Evolutionary conservation across 495 filamentous ascomycete species (phyloP).

Genomic region (Neurospora sp.): DNA sequence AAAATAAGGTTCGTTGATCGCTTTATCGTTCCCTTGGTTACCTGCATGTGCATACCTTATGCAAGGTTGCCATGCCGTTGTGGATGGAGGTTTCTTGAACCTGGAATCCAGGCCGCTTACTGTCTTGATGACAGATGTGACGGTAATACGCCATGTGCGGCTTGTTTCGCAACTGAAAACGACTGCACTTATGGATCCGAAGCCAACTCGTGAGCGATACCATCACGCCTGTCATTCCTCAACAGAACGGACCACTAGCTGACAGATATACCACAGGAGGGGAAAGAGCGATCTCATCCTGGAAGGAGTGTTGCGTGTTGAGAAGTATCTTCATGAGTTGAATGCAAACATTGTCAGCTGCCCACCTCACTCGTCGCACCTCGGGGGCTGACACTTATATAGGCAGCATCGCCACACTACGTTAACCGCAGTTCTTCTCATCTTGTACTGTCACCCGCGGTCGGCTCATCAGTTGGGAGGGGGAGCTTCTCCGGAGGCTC

Average conservation of each 20-base stretch:
- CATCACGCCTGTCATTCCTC: background rate
- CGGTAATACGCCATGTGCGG: conserved; percentile 22
- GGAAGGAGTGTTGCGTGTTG: conserved; percentile 23
- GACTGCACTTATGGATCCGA: conserved; percentile 24
- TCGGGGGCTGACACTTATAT: background rate
- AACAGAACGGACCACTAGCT: background rate
- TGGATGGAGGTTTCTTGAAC: background rate
- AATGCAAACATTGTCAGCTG: conserved; percentile 13
- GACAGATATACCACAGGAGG: conserved; percentile 8
- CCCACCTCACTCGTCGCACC: background rate
- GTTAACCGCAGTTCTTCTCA: background rate
- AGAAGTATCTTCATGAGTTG: conserved; percentile 17
- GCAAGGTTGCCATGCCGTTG: background rate
- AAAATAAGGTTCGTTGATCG: conserved; percentile 13
- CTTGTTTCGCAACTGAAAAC: conserved; percentile 17
- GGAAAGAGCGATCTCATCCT: conserved; percentile 29
- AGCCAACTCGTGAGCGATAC: conserved; percentile 14
- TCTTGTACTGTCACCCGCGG: conserved; percentile 2
- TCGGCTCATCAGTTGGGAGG: background rate
- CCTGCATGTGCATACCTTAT: background rate
- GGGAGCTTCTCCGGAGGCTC: conserved; percentile 12
- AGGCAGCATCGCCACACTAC: conserved; percentile 1
- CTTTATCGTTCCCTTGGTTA: background rate
- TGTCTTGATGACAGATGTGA: conserved; percentile 17
- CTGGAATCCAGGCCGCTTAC: background rate